Percentiles rank a stretch among this genome's conserved stretches.
Evolutionary conservation across 2,329 filamentous ascomycete genomes (phyloP).

Genomic region (Sphaerulina populicola): DNA sequence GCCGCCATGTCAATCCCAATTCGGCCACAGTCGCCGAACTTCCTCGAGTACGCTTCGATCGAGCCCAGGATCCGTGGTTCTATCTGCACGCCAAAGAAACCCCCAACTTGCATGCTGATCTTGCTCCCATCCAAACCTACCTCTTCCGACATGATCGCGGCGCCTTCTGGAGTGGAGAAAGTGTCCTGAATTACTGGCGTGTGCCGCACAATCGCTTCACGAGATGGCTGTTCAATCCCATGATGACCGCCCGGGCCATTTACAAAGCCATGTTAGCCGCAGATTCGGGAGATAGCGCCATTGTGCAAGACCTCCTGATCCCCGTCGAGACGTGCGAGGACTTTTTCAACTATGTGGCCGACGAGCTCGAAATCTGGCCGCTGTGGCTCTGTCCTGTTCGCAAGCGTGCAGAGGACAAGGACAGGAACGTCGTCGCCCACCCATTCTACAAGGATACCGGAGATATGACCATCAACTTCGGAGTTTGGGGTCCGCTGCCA

Average conservation of each 20-base stretch:
- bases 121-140: constrained; percentile 45
- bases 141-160: constrained; percentile 56
- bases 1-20: constrained; percentile 25
- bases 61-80: constrained; percentile 59
- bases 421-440: background rate
- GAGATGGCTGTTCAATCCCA: constrained; percentile 50
- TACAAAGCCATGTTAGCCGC: constrained; percentile 56
- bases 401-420: background rate
- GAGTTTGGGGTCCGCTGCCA: constrained; percentile 69
- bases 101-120: background rate
- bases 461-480: constrained; percentile 41
- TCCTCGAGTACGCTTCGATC: constrained; percentile 41
- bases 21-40: background rate
- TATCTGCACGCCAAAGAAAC: constrained; percentile 51
- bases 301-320: constrained; percentile 56
- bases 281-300: constrained; percentile 43
- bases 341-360: constrained; percentile 46
- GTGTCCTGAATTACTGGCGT: constrained; percentile 52
- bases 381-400: constrained; percentile 49
- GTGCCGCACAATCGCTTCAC: constrained; percentile 52
- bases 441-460: background rate
- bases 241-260: constrained; percentile 53
- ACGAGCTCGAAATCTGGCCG: constrained; percentile 45
- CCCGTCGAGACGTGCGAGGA: constrained; percentile 45
- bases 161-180: constrained; percentile 55